Percentiles rank a stretch among this genome's conserved stretches.
phyloP scores from a whole-genome alignment of 2,329 filamentous ascomycete species.

The Capronia americana region DNA sequence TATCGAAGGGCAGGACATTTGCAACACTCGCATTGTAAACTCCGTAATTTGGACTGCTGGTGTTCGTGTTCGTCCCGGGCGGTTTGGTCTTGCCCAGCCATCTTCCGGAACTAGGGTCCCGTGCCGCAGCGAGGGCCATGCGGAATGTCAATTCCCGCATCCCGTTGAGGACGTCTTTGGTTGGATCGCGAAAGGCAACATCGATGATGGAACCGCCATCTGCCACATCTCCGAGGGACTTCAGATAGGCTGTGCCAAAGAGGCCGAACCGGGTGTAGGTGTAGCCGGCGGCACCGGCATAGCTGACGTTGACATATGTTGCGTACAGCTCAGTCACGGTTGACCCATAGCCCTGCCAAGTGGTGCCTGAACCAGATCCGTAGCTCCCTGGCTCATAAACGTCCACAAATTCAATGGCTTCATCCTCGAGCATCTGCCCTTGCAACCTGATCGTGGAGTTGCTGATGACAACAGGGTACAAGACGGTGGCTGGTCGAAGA shows the following conservation, averaged over 20 bases:
- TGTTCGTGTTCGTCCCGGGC: neutral
- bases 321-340: neutral
- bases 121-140: constrained; percentile 3
- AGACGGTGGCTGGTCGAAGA: constrained; percentile 1
- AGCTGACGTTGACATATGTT: constrained; percentile 1
- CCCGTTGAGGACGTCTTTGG: constrained; percentile 2
- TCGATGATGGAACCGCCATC: neutral
- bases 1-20: neutral
- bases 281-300: constrained; percentile 1
- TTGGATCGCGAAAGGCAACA: constrained; percentile 1
- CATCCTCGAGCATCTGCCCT: constrained; percentile 6
- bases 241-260: constrained; percentile 5
- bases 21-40: neutral
- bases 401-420: neutral
- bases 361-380: neutral
- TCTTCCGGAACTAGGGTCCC: neutral
- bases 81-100: neutral
- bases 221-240: neutral
- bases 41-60: neutral
- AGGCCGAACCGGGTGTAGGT: constrained; percentile 2
- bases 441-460: constrained; percentile 8
- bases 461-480: constrained; percentile 3
- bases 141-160: constrained; percentile 7
- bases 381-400: neutral
- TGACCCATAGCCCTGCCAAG: constrained; percentile 1